Conservation (phyloP, 306 rosid genomes). For the Fragaria iinumae region DNA sequence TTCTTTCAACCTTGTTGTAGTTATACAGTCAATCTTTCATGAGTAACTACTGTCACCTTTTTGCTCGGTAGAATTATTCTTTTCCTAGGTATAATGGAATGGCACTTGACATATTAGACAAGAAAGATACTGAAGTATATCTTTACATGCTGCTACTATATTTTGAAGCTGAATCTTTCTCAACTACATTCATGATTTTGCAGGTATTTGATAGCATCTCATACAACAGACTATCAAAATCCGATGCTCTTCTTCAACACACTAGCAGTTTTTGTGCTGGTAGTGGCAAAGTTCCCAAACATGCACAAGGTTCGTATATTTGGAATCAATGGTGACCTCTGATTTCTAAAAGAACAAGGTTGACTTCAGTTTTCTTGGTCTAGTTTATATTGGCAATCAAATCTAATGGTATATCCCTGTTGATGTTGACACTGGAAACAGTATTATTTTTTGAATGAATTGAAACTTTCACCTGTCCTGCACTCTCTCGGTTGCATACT, state of each 20-base stretch:
- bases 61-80: not conserved
- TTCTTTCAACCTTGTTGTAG: not conserved
- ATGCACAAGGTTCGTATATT: conserved; percentile 51
- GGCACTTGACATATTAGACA: not conserved
- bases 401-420: conserved; percentile 24
- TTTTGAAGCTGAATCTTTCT: not conserved
- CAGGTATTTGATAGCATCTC: conserved; percentile 48
- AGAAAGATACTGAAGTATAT: not conserved
- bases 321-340: conserved; percentile 42
- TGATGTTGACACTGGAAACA: conserved; percentile 28
- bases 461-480: not conserved
- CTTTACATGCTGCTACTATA: not conserved
- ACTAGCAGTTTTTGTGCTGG: conserved; percentile 40
- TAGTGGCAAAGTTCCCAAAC: conserved; percentile 47
- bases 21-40: not conserved
- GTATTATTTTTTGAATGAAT: conserved; percentile 18
- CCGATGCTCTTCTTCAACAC: conserved; percentile 45
- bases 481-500: conserved; percentile 10
- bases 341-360: conserved; percentile 13
- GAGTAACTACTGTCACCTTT: not conserved
- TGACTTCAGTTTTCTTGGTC: conserved; percentile 16
- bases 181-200: conserved; percentile 5
- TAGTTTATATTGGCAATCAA: conserved; percentile 20
- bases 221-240: conserved; percentile 42
- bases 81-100: not conserved